Evolutionary conservation across 2,329 filamentous ascomycete genomes (phyloP).

Genomic region (Cordyceps militaris): DNA sequence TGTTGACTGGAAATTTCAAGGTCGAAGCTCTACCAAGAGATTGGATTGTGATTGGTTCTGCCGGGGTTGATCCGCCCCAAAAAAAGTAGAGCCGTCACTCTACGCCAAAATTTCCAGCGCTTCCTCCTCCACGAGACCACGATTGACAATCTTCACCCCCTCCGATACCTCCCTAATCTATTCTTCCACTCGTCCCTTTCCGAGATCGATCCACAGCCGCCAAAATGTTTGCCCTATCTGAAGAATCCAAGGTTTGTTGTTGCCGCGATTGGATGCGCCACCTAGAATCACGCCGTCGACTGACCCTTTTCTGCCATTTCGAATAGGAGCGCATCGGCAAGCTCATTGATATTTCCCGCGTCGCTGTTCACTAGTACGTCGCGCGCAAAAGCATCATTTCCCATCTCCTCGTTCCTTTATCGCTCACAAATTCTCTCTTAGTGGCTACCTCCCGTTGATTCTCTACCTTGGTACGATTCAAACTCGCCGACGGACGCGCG

Average conservation of each 20-base stretch:
- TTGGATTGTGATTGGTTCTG: background rate
- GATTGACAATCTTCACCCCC: background rate
- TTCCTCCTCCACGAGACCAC: conserved; percentile 2
- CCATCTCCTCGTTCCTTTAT: background rate
- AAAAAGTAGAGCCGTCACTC: conserved; percentile 6
- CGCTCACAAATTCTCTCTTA: conserved; percentile 39
- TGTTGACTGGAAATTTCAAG: conserved; percentile 7
- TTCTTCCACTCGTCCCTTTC: background rate
- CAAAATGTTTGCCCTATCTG: conserved; percentile 67
- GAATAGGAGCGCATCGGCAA: conserved; percentile 93
- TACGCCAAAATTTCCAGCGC: conserved; percentile 1
- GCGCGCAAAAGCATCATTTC: background rate
- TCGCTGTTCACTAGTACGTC: conserved; percentile 90
- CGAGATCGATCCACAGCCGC: conserved; percentile 8
- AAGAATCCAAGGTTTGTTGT: conserved; percentile 81
- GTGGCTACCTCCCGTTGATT: conserved; percentile 93
- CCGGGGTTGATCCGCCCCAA: conserved; percentile 10
- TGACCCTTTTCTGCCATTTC: conserved; percentile 7
- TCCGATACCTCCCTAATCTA: background rate
- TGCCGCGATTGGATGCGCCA: background rate
- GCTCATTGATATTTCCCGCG: conserved; percentile 88
- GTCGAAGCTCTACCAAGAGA: background rate
- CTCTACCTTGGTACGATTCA: conserved; percentile 75
- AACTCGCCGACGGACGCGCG: background rate
- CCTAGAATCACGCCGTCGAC: background rate